Evolutionary conservation across 345 rosid species (phyloP).

Genomic region (Populus pruinosa): DNA sequence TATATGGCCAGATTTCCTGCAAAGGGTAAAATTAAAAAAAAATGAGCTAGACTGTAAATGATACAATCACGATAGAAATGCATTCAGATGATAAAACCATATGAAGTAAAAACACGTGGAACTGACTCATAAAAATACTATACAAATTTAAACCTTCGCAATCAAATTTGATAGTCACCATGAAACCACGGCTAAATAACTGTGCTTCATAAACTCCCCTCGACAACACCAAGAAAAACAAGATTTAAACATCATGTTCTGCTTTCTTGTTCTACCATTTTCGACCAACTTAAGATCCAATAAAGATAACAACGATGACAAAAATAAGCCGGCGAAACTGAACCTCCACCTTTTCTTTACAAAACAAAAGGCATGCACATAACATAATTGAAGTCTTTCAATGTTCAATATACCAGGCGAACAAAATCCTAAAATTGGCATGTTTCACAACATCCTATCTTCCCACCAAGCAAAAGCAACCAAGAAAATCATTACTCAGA

Average conservation of each 20-base stretch:
- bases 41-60: neutral
- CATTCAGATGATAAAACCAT: neutral
- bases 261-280: neutral
- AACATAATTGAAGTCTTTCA: neutral
- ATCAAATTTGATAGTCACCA: neutral
- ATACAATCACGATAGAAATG: neutral
- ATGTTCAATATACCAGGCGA: neutral
- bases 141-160: neutral
- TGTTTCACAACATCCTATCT: neutral
- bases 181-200: neutral
- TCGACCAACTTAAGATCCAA: neutral
- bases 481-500: neutral
- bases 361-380: neutral
- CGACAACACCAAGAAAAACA: neutral
- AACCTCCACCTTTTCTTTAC: neutral
- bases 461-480: neutral
- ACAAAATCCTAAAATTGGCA: neutral
- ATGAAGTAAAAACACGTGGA: neutral
- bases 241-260: neutral
- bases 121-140: neutral
- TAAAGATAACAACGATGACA: neutral
- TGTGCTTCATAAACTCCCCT: neutral
- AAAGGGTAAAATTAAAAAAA: neutral
- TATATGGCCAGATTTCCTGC: constrained; percentile 7
- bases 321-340: neutral